Evolutionary conservation across 306 rosid species (phyloP).

Genomic region (Pyrus communis): DNA sequence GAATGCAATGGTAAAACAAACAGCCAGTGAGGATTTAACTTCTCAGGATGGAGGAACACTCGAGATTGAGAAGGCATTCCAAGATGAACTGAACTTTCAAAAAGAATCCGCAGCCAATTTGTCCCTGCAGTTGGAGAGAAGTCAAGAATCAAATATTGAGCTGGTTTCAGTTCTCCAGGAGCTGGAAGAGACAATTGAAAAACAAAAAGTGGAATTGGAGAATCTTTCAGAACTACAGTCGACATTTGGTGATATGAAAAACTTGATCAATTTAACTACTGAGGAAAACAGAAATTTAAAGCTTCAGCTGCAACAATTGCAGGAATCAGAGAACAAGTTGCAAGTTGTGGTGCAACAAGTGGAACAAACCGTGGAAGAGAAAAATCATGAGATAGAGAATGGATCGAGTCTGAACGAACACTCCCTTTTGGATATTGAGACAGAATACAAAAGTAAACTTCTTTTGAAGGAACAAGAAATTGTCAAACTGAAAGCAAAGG

Average conservation of each 20-base stretch:
- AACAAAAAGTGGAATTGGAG: slow-evolving; percentile 59
- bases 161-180: slow-evolving; percentile 86
- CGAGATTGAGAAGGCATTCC: slow-evolving; percentile 41
- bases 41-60: slow-evolving; percentile 31
- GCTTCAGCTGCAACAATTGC: slow-evolving; percentile 43
- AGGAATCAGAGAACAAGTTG: slow-evolving; percentile 59
- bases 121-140: slow-evolving; percentile 65
- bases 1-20: slow-evolving; percentile 30
- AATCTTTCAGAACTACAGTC: slow-evolving; percentile 47
- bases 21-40: slow-evolving; percentile 27
- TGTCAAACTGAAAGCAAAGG: slow-evolving; percentile 28
- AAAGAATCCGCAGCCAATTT: slow-evolving; percentile 63
- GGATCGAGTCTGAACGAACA: slow-evolving; percentile 23
- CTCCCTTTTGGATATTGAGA: slow-evolving; percentile 33
- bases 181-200: slow-evolving; percentile 68
- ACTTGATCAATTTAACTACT: slow-evolving; percentile 29
- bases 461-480: slow-evolving; percentile 51
- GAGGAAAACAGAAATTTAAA: slow-evolving; percentile 45
- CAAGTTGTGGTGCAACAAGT: slow-evolving; percentile 42
- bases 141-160: slow-evolving; percentile 85
- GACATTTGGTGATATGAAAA: slow-evolving; percentile 38
- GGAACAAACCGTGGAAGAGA: slow-evolving; percentile 54
- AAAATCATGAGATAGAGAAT: slow-evolving; percentile 32
- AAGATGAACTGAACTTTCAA: slow-evolving; percentile 68
- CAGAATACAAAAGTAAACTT: slow-evolving; percentile 34